phyloP scores from a whole-genome alignment of 352 stramenopile genomes.

The Phytophthora hibernalis region DNA sequence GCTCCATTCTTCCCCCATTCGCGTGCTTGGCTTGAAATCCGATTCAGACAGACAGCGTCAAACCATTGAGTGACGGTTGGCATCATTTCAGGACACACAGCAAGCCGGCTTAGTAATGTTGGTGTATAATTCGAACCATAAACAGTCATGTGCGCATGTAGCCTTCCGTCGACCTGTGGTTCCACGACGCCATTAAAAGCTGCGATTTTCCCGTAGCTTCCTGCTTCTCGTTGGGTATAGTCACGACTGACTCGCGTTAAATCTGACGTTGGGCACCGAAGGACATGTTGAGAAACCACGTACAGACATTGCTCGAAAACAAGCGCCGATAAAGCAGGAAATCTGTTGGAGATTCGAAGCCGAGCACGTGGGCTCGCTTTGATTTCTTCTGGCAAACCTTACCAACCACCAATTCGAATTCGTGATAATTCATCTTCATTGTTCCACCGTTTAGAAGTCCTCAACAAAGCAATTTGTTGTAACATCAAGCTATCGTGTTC shows the following conservation, averaged over 20 bases:
- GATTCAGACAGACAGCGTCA: too few relatives aligned
- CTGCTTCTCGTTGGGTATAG: conserved; percentile 7
- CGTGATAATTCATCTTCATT: not conserved
- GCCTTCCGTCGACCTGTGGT: conserved; percentile 23
- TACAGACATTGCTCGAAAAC: not conserved
- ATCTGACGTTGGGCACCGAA: not conserved
- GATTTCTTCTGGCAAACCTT: not conserved
- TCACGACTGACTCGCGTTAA: not conserved
- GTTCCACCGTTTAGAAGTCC: not conserved
- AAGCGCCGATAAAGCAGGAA: conserved; percentile 1
- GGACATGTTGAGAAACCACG: not conserved
- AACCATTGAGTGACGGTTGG: too few relatives aligned
- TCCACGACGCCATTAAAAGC: conserved; percentile 29
- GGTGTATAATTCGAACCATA: too few relatives aligned
- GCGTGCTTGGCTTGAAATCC: too few relatives aligned
- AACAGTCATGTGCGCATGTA: too few relatives aligned
- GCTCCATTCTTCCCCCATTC: too few relatives aligned
- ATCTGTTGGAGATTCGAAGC: not conserved
- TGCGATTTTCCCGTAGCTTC: conserved; percentile 18
- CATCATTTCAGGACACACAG: too few relatives aligned
- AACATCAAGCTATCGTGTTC: not conserved
- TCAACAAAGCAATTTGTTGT: not conserved
- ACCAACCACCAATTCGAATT: too few relatives aligned
- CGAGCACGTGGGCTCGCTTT: not conserved
- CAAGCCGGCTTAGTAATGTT: too few relatives aligned